phyloP scores from a whole-genome alignment of 169 alveolate species.

The Eimeria brunetti region DNA sequence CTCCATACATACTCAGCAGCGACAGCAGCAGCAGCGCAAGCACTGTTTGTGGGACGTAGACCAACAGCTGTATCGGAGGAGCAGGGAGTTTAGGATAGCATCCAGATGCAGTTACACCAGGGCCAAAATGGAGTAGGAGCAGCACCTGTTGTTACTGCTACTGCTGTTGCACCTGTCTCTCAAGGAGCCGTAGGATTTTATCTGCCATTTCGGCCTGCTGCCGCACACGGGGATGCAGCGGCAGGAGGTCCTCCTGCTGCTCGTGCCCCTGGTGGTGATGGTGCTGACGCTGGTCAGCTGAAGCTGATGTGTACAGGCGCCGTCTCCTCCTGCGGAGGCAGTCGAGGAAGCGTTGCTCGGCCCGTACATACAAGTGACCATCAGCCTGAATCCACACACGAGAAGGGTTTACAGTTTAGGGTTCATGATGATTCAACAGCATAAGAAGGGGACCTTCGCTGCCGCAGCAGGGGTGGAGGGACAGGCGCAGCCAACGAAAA shows the following conservation, averaged over 20 bases:
- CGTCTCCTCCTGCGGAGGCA: conserved; percentile 34
- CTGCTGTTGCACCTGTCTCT: conserved; percentile 18
- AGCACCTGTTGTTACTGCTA: background rate
- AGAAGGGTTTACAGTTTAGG: background rate
- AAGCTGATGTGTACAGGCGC: background rate
- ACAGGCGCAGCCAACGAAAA: too few relatives aligned
- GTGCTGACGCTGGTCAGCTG: background rate
- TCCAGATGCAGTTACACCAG: background rate
- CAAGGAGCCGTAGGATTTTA: conserved; percentile 1
- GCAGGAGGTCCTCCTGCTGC: background rate
- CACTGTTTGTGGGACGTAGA: background rate
- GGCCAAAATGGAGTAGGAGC: background rate
- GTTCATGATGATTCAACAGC: background rate
- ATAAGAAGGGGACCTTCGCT: too few relatives aligned
- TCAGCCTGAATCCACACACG: conserved; percentile 4
- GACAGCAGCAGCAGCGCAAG: background rate
- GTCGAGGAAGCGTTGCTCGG: conserved; percentile 69
- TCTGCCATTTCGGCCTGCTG: conserved; percentile 22
- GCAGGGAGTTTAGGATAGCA: background rate
- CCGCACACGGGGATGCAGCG: conserved; percentile 23
- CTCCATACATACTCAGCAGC: background rate
- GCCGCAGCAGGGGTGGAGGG: too few relatives aligned
- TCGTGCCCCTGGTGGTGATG: background rate
- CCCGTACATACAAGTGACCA: conserved; percentile 59
- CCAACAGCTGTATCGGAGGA: background rate